These are phyloP conservation scores for Naganishia onofrii DNA, from an alignment of 768 basidiomycete genomes.

Conservation along the genomic window DNA sequence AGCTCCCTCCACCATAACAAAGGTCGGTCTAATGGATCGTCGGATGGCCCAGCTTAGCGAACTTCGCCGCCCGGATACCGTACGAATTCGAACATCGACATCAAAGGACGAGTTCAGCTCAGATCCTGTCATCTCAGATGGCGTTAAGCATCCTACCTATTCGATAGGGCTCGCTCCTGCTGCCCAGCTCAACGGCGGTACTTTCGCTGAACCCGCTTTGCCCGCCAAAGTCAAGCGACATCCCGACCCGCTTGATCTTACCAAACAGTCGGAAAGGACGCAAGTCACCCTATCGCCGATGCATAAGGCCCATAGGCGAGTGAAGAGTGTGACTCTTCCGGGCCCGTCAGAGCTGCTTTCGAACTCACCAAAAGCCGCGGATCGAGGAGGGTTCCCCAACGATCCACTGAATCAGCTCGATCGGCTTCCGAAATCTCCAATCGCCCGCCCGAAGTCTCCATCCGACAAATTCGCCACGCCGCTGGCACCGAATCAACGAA, in stretches of 20 bases:
- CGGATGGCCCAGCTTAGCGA: constrained; percentile 26
- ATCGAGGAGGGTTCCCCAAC: neutral
- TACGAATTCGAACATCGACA: constrained; percentile 7
- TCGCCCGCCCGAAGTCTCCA: constrained; percentile 22
- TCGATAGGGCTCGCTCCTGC: constrained; percentile 7
- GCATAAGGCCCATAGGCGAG: constrained; percentile 26
- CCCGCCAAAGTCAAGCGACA: constrained; percentile 19
- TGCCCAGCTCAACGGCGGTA: constrained; percentile 21
- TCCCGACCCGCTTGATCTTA: neutral
- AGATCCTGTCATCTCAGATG: constrained; percentile 8
- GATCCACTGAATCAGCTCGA: constrained; percentile 26
- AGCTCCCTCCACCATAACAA: constrained; percentile 22
- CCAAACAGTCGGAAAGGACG: constrained; percentile 19
- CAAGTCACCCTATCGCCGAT: constrained; percentile 29
- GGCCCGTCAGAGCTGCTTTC: constrained; percentile 27
- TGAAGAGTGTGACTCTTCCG: constrained; percentile 28
- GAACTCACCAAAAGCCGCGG: constrained; percentile 19
- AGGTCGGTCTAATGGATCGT: constrained; percentile 20
- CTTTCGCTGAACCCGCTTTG: constrained; percentile 24
- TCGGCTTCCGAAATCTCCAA: constrained; percentile 26
- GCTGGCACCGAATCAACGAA: constrained; percentile 10
- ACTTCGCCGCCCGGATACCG: constrained; percentile 19
- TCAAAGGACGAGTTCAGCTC: constrained; percentile 27
- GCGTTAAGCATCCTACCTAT: constrained; percentile 3
- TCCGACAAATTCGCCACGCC: constrained; percentile 25